phyloP scores from a whole-genome alignment of 1,284 basidiomycete species.

The Cutaneotrichosporon cyanovorans region DNA sequence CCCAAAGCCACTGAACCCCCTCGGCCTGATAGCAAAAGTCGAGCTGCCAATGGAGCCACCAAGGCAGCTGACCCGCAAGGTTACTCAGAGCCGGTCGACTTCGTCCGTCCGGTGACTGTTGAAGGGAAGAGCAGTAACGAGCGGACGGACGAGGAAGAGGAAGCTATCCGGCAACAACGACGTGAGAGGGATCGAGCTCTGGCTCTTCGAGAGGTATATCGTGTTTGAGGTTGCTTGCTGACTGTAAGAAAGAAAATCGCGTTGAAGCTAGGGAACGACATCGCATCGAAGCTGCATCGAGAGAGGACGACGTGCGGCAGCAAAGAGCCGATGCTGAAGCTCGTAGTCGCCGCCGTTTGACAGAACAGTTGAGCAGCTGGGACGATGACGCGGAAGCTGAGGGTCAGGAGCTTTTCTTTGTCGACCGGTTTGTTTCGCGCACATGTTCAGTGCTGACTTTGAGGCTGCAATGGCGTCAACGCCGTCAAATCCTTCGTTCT shows the following conservation, averaged over 20 bases:
- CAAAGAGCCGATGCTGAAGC: slow-evolving; percentile 67
- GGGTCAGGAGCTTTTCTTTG: slow-evolving; percentile 60
- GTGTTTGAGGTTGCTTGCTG: not conserved
- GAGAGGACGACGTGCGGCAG: slow-evolving; percentile 62
- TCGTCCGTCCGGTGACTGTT: slow-evolving; percentile 61
- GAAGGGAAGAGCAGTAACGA: slow-evolving; percentile 43
- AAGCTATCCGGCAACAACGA: slow-evolving; percentile 64
- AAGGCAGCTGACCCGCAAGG: slow-evolving; percentile 54
- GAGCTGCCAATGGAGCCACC: too few relatives aligned
- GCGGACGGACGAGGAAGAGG: slow-evolving; percentile 78
- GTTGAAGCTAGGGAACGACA: slow-evolving; percentile 71
- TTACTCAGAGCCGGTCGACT: slow-evolving; percentile 67
- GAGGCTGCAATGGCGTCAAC: slow-evolving; percentile 65
- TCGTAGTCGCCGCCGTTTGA: slow-evolving; percentile 62
- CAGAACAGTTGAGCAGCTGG: slow-evolving; percentile 66
- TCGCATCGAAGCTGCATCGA: slow-evolving; percentile 64
- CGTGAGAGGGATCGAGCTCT: slow-evolving; percentile 67
- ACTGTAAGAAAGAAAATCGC: slow-evolving; percentile 49
- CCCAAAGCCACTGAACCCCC: slow-evolving; percentile 3
- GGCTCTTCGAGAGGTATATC: slow-evolving; percentile 72
- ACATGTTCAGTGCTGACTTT: slow-evolving; percentile 11
- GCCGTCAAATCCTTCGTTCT: slow-evolving; percentile 58
- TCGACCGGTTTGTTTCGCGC: slow-evolving; percentile 57
- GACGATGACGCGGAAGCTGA: slow-evolving; percentile 77
- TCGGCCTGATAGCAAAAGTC: too few relatives aligned